phyloP scores from a whole-genome alignment of 2,329 filamentous ascomycete genomes.

The Gremmenia infestans region DNA sequence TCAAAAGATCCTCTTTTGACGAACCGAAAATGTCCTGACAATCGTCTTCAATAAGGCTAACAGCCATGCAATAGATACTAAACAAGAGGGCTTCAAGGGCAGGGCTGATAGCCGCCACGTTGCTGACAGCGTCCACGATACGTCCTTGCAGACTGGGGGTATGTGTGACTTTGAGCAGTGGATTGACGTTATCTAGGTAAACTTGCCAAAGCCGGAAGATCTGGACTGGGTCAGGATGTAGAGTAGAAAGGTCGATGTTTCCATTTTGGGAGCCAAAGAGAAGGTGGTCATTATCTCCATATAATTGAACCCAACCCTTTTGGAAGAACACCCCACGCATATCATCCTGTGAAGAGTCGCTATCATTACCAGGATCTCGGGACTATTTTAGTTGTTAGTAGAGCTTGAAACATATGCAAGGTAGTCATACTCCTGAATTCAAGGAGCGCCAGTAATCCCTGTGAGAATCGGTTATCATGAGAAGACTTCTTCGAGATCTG shows the following conservation, averaged over 20 bases:
- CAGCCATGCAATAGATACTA: slow-evolving; percentile 59
- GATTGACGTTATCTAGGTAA: slow-evolving; percentile 70
- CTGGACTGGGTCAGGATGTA: slow-evolving; percentile 57
- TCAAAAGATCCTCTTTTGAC: slow-evolving; percentile 35
- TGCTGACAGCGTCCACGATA: slow-evolving; percentile 57
- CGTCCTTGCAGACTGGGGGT: slow-evolving; percentile 63
- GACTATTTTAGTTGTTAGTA: slow-evolving; percentile 22
- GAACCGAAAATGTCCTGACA: slow-evolving; percentile 39
- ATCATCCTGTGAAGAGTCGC: slow-evolving; percentile 32
- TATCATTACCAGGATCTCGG: slow-evolving; percentile 29
- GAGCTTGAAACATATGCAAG: background rate
- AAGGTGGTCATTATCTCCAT: slow-evolving; percentile 41
- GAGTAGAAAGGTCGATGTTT: slow-evolving; percentile 40
- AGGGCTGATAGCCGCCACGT: slow-evolving; percentile 49
- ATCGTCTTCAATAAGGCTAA: slow-evolving; percentile 52
- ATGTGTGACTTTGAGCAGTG: slow-evolving; percentile 67
- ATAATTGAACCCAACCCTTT: slow-evolving; percentile 42
- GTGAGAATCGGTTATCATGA: slow-evolving; percentile 21
- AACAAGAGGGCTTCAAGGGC: slow-evolving; percentile 59
- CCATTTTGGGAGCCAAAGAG: slow-evolving; percentile 45
- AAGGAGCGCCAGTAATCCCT: slow-evolving; percentile 45
- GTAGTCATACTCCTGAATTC: slow-evolving; percentile 35
- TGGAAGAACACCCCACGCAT: slow-evolving; percentile 36
- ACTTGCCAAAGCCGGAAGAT: slow-evolving; percentile 70
- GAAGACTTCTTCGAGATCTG: slow-evolving; percentile 3